These are phyloP conservation scores for Aspergillus leporis DNA, from an alignment of 495 filamentous ascomycete genomes.

Conservation along the genomic window DNA sequence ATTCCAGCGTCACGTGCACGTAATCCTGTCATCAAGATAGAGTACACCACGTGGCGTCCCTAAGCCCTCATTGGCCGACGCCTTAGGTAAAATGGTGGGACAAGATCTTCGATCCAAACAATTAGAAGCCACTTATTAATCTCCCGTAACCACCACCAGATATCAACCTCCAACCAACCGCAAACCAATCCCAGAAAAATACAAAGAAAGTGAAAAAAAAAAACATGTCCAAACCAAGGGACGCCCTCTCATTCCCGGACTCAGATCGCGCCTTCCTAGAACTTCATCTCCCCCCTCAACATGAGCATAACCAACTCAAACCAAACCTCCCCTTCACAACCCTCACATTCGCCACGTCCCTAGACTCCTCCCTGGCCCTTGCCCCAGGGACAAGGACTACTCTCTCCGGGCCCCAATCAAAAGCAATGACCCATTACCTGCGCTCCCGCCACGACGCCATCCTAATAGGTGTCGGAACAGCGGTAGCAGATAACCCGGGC, in stretches of 20 bases:
- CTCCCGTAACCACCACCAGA: background rate
- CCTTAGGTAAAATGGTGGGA: no score
- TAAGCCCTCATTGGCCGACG: no score
- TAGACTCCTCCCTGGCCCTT: constrained; percentile 75
- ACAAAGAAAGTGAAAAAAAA: background rate
- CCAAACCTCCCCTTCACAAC: constrained; percentile 56
- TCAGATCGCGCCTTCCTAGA: constrained; percentile 43
- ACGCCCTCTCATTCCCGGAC: constrained; percentile 41
- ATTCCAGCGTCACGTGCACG: no score
- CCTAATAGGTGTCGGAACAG: constrained; percentile 83
- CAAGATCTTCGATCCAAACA: no score
- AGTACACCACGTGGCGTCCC: no score
- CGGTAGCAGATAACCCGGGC: constrained; percentile 78
- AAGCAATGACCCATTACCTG: constrained; percentile 91
- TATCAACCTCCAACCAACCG: background rate
- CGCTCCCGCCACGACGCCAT: constrained; percentile 82
- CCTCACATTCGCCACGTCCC: constrained; percentile 86
- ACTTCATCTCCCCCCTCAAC: constrained; percentile 40
- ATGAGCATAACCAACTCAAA: constrained; percentile 8
- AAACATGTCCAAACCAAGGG: constrained; percentile 16
- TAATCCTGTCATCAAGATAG: no score
- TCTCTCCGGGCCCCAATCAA: constrained; percentile 78
- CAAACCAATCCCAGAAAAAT: background rate
- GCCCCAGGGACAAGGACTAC: constrained; percentile 71
- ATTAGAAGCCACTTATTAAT: background rate